A percentile compares a stretch with the other conserved stretches of the same genome.
These are phyloP conservation scores for Smallanthus sonchifolius DNA, from an alignment of 129 eudicot genomes.

Conservation along the genomic window DNA sequence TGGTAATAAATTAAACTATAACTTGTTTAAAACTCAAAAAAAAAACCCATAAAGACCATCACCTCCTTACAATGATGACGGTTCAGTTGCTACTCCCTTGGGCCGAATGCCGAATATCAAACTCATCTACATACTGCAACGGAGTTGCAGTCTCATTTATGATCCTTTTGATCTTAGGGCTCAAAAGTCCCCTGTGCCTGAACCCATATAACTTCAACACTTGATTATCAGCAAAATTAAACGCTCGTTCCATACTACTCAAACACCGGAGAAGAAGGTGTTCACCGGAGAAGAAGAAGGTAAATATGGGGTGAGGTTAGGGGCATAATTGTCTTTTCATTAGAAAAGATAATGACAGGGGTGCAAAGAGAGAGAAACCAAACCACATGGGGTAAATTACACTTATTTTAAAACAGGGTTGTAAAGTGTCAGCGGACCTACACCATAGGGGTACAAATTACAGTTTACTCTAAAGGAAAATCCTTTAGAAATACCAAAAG, in stretches of 20 bases:
- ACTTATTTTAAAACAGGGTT: too few species aligned
- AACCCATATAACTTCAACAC: constrained; percentile 84
- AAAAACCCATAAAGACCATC: constrained; percentile 22
- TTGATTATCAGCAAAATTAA: constrained; percentile 94
- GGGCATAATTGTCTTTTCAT: too few species aligned
- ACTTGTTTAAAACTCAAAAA: constrained; percentile 22
- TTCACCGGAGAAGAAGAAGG: too few species aligned
- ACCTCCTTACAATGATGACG: constrained; percentile 36
- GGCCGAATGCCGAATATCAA: constrained; percentile 72
- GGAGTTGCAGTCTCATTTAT: constrained; percentile 79
- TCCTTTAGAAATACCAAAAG: too few species aligned
- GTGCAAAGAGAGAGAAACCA: too few species aligned
- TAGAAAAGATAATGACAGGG: too few species aligned
- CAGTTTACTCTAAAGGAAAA: too few species aligned
- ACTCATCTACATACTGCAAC: constrained; percentile 67
- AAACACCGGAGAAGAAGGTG: too few species aligned
- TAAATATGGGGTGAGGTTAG: too few species aligned
- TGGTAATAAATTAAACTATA: constrained; percentile 29
- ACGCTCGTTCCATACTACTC: constrained; percentile 93
- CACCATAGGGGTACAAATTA: too few species aligned
- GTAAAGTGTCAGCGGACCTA: too few species aligned
- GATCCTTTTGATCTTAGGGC: constrained; percentile 82
- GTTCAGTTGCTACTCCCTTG: constrained; percentile 40
- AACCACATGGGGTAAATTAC: too few species aligned
- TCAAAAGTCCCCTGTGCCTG: constrained; percentile 87